These are phyloP conservation scores for Leavenworthia alabamica DNA, from an alignment of 345 rosid genomes.

Conservation along the genomic window DNA sequence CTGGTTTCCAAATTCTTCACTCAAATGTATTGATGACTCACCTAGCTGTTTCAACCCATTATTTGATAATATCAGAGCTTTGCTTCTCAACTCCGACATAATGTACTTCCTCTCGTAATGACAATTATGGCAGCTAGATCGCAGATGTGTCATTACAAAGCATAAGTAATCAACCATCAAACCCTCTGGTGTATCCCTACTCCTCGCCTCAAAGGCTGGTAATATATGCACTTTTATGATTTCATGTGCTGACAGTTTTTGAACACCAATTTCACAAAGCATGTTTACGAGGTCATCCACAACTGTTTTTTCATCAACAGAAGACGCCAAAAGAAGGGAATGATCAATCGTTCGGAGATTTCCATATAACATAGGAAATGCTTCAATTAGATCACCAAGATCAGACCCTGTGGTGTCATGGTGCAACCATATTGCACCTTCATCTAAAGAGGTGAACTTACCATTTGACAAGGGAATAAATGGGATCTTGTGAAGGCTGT, in stretches of 20 bases:
- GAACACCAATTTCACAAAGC: constrained; percentile 68
- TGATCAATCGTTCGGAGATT: constrained; percentile 64
- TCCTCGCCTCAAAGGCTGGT: constrained; percentile 51
- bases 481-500: constrained; percentile 48
- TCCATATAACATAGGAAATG: constrained; percentile 67
- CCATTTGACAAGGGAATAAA: constrained; percentile 86
- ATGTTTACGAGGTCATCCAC: constrained; percentile 47
- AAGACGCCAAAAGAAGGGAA: constrained; percentile 46
- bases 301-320: constrained; percentile 24
- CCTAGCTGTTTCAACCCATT: constrained; percentile 49
- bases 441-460: constrained; percentile 54
- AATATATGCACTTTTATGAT: constrained; percentile 66
- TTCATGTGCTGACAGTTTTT: constrained; percentile 82
- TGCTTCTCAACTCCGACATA: constrained; percentile 51
- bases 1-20: constrained; percentile 60
- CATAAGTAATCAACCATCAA: constrained; percentile 71
- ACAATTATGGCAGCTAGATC: constrained; percentile 63
- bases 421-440: constrained; percentile 79
- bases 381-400: constrained; percentile 46
- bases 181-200: constrained; percentile 27
- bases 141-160: constrained; percentile 79
- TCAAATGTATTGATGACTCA: constrained; percentile 64
- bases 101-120: constrained; percentile 53
- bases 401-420: constrained; percentile 46
- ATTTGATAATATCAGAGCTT: constrained; percentile 67